Base-by-base conservation (phyloP, 2,329 filamentous ascomycete genomes). In the Lachnellula arida region DNA sequence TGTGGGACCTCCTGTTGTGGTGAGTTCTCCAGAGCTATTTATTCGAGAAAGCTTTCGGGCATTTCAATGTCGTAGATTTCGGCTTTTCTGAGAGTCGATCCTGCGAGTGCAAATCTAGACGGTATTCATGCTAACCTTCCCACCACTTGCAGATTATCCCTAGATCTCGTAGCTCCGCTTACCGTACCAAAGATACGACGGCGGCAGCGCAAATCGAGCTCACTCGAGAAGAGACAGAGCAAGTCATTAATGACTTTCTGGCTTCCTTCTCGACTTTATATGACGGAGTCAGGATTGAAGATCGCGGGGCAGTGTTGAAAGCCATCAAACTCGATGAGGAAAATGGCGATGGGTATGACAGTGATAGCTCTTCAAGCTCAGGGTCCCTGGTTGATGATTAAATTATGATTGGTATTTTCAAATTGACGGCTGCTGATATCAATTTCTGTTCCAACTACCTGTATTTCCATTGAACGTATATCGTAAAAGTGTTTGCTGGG, bases 181-280 rank as follows among this genome's bases (percentile, higher is more conserved):
- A 28, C 25, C 37, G 14, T 39, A 39, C 1, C 12, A n/a, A 14
- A 39, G 12, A n/a, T 17, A 51, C 22, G 11, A 57, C 46, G 9
- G 23, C 42, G 35, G 46, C 35, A 15, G 53, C 46, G 5, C 46
- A 46, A 14, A 53, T 60, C 11, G 37, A 59, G 25, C 54, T 60
- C 14, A 60, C 53, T n/a, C 56, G 58, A 43, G 40, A 57, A n/a
- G 59, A 60, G 37, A 56, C 56, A 2, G 59, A 63, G 57, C 51
- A 53, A 42, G 55, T 60, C 5, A 51, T 63, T 14, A 61, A 63
- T 46, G 56, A 59, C 25, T 61, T 61, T 35, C 47, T 63, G 14
- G 60, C 60, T 9, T 53, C 58, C 2, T 57, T 60, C 42, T 59
- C 58, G 1, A 58, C 54, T 5, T 35, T 62, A n/a, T 60, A 60